A percentile compares a stretch with the other conserved stretches of the same genome.
Evolutionary conservation across 495 filamentous ascomycete genomes (phyloP).

Genomic region (Penicillium ucsense): DNA sequence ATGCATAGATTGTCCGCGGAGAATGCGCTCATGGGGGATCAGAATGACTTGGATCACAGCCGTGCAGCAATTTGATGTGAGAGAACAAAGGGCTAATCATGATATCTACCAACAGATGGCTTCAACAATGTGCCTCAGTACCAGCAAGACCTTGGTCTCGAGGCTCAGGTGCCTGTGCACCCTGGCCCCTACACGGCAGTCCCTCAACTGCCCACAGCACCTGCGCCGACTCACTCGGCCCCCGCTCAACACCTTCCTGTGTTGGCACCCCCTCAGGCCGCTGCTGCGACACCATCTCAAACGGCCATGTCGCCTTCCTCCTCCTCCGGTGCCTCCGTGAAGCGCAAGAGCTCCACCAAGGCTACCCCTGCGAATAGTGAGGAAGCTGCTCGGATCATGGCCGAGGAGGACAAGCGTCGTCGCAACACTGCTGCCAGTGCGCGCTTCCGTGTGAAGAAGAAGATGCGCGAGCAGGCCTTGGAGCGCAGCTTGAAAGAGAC

Average conservation of each 20-base stretch:
- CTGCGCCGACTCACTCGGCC: constrained; percentile 11
- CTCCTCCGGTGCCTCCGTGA: constrained; percentile 16
- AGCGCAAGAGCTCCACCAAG: constrained; percentile 35
- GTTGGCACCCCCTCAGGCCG: constrained; percentile 7
- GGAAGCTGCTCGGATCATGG: constrained; percentile 55
- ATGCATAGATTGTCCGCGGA: too few species aligned
- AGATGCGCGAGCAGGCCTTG: constrained; percentile 89
- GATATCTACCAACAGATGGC: constrained; percentile 16
- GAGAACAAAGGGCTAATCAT: constrained; percentile 9
- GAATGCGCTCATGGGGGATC: too few species aligned
- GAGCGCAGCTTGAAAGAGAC: constrained; percentile 87
- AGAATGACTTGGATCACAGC: too few species aligned
- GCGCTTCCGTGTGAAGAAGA: constrained; percentile 98
- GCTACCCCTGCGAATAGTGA: constrained; percentile 24
- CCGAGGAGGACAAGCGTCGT: constrained; percentile 95
- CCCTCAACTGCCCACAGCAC: constrained; percentile 12
- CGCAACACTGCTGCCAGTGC: constrained; percentile 94
- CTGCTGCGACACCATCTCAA: constrained; percentile 10
- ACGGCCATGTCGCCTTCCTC: constrained; percentile 9
- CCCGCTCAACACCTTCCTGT: constrained; percentile 17
- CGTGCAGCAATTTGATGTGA: not conserved
- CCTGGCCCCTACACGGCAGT: constrained; percentile 19
- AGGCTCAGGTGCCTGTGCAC: constrained; percentile 17
- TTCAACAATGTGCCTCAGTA: constrained; percentile 30
- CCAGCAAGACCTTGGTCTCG: constrained; percentile 18